These are phyloP conservation scores for Spathaspora hagerdaliae DNA, from an alignment of 805 yeast genomes.

Conservation along the genomic window DNA sequence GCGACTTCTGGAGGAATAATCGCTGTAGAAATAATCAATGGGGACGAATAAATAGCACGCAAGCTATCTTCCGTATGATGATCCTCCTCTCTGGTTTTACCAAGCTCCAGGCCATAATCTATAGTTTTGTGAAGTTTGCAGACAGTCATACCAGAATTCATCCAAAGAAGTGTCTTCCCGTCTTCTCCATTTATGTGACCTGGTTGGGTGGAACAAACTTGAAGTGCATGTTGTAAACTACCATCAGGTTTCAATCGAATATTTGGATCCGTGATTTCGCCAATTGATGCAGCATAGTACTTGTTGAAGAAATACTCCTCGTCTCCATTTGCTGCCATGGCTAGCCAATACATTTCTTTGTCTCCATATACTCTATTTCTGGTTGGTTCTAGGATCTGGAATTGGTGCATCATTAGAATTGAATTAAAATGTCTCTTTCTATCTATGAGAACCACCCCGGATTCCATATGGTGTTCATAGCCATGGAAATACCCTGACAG, in stretches of 20 bases:
- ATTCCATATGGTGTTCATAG: constrained; percentile 36
- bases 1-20: not conserved
- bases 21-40: not conserved
- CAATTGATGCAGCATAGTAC: constrained; percentile 19
- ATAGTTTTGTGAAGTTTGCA: constrained; percentile 21
- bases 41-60: not conserved
- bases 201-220: constrained; percentile 38
- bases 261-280: constrained; percentile 22
- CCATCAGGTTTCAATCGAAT: constrained; percentile 17
- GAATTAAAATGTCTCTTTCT: constrained; percentile 20
- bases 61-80: not conserved
- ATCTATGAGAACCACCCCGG: constrained; percentile 22
- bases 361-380: constrained; percentile 20
- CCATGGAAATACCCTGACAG: constrained; percentile 23
- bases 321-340: constrained; percentile 21
- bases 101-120: constrained; percentile 31
- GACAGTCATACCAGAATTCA: constrained; percentile 37
- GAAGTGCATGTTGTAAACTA: constrained; percentile 12
- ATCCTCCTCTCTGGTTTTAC: not conserved
- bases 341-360: constrained; percentile 27
- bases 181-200: constrained; percentile 36
- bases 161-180: constrained; percentile 26
- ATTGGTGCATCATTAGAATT: constrained; percentile 18
- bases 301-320: constrained; percentile 21
- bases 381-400: constrained; percentile 20